phyloP scores from a whole-genome alignment of 2,329 filamentous ascomycete species.

The Thelonectria rubi region DNA sequence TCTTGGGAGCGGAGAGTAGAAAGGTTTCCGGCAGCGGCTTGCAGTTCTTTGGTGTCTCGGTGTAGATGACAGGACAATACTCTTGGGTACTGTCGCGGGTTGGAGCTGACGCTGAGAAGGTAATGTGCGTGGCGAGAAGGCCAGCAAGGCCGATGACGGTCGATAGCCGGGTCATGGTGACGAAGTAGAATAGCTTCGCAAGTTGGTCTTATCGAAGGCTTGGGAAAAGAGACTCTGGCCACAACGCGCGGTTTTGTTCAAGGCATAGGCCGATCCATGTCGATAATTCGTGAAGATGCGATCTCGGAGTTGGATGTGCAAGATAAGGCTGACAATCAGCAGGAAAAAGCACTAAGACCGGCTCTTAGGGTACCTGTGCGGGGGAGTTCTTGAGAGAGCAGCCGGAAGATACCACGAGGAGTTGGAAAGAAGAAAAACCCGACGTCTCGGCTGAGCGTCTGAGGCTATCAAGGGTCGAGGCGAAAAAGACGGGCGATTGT shows the following conservation, averaged over 20 bases:
- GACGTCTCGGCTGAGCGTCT: constrained; percentile 7
- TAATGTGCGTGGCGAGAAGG: constrained; percentile 13
- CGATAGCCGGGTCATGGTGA: constrained; percentile 31
- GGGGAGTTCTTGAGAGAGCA: too few relatives aligned
- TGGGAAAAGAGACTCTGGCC: constrained; percentile 10
- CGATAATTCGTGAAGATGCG: constrained; percentile 8
- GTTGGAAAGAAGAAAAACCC: not conserved
- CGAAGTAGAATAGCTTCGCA: too few relatives aligned
- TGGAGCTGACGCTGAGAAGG: constrained; percentile 31
- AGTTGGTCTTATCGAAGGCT: not conserved
- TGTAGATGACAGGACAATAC: constrained; percentile 39
- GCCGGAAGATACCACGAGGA: not conserved
- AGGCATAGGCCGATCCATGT: constrained; percentile 26
- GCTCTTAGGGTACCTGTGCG: not conserved
- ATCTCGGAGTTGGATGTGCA: constrained; percentile 10
- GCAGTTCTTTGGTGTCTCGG: constrained; percentile 30
- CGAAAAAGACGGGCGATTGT: constrained; percentile 14
- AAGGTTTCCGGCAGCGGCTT: constrained; percentile 36
- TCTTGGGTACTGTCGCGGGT: constrained; percentile 21
- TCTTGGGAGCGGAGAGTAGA: constrained; percentile 28
- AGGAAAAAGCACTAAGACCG: not conserved
- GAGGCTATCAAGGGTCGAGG: constrained; percentile 18
- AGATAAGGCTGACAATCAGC: not conserved
- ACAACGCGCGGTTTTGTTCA: constrained; percentile 20
- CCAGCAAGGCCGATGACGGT: constrained; percentile 23